Evolutionary conservation across 495 filamentous ascomycete genomes (phyloP).

Genomic region (Melanomma pulvis-pyrius): DNA sequence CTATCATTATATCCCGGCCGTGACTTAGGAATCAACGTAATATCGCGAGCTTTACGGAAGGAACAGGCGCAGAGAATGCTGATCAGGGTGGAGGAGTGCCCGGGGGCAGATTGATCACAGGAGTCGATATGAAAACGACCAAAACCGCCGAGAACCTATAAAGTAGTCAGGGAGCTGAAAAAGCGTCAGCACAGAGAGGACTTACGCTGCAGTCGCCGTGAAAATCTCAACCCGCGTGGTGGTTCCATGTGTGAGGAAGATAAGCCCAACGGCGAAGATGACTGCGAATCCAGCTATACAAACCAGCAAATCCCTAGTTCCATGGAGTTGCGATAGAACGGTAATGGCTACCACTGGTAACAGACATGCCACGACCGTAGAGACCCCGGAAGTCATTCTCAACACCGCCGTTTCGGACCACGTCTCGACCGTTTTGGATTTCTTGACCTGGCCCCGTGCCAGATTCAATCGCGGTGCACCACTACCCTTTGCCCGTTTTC

Average conservation of each 20-base stretch:
- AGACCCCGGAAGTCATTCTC: not conserved
- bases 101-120: no score
- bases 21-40: no score
- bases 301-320: not conserved
- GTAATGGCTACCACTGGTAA: slow-evolving; percentile 10
- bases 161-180: not conserved
- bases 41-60: no score
- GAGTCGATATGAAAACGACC: slow-evolving; percentile 15
- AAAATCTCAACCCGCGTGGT: slow-evolving; percentile 12
- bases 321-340: slow-evolving; percentile 14
- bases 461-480: not conserved
- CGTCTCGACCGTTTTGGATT: not conserved
- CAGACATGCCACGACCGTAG: slow-evolving; percentile 13
- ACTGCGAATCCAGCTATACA: slow-evolving; percentile 2
- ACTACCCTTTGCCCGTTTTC: not conserved
- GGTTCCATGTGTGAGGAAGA: slow-evolving; percentile 4
- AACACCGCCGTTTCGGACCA: slow-evolving; percentile 11
- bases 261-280: slow-evolving; percentile 3
- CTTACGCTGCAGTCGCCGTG: slow-evolving; percentile 14
- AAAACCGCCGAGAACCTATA: slow-evolving; percentile 12
- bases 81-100: no score
- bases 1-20: no score
- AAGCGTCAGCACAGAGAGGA: not conserved
- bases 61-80: no score
- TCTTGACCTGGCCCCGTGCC: not conserved